These are phyloP conservation scores for Cutaneotrichosporon cutaneum DNA, from an alignment of 1,284 basidiomycete species.

Conservation along the genomic window DNA sequence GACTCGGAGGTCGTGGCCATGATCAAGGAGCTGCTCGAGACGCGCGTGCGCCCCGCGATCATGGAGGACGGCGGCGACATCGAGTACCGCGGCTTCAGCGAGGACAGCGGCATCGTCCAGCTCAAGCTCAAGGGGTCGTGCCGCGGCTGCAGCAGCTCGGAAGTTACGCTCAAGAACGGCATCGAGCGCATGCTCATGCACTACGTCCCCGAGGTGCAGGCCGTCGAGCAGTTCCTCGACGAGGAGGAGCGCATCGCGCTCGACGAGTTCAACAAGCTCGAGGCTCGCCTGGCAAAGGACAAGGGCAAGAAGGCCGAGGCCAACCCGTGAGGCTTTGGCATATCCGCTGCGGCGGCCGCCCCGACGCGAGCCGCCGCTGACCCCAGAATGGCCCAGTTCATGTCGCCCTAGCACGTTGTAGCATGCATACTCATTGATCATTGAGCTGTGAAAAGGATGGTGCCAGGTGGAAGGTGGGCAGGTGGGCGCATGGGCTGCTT, in stretches of 20 bases:
- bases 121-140: conserved; percentile 96
- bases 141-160: conserved; percentile 86
- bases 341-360: conserved; percentile 8
- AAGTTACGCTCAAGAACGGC: conserved; percentile 91
- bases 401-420: conserved; percentile 9
- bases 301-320: conserved; percentile 38
- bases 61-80: conserved; percentile 65
- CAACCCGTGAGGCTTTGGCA: conserved; percentile 7
- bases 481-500: neutral
- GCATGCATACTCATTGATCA: conserved; percentile 7
- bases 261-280: conserved; percentile 89
- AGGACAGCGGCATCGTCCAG: conserved; percentile 59
- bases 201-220: conserved; percentile 95
- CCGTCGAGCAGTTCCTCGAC: conserved; percentile 92
- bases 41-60: conserved; percentile 90
- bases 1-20: conserved; percentile 98
- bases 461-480: neutral
- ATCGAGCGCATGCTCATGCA: conserved; percentile 99
- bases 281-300: conserved; percentile 66
- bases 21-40: conserved; percentile 97
- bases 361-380: conserved; percentile 6
- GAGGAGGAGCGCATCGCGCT: conserved; percentile 84
- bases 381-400: conserved; percentile 10
- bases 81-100: conserved; percentile 58
- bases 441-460: neutral